phyloP scores from a whole-genome alignment of 148 eudicot species.

The Camellia japonica region DNA sequence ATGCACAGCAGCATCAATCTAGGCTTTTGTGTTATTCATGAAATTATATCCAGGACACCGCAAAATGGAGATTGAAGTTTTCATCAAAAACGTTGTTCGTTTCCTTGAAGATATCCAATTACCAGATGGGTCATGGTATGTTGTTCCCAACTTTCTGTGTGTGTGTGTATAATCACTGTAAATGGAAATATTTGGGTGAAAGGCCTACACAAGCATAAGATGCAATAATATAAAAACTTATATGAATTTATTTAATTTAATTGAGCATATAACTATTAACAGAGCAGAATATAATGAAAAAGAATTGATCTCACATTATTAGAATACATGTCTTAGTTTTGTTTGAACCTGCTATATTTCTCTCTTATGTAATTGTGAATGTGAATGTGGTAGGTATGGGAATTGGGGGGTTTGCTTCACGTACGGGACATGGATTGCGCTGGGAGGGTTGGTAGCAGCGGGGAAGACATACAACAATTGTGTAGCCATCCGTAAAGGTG shows the following conservation, averaged over 20 bases:
- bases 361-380: too few species aligned
- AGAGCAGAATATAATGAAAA: too few species aligned
- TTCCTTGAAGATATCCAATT: slow-evolving; percentile 38
- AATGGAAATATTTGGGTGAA: too few species aligned
- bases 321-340: too few species aligned
- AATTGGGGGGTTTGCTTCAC: slow-evolving; percentile 59
- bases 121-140: slow-evolving; percentile 63
- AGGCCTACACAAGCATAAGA: too few species aligned
- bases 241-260: too few species aligned
- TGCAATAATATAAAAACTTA: too few species aligned
- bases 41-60: slow-evolving; percentile 27
- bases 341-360: too few species aligned
- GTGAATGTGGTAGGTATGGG: slow-evolving; percentile 35
- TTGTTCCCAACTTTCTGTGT: neutral
- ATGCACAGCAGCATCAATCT: slow-evolving; percentile 42
- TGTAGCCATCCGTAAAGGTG: slow-evolving; percentile 31
- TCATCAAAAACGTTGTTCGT: slow-evolving; percentile 18
- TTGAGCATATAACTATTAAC: too few species aligned
- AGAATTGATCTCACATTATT: too few species aligned
- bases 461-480: slow-evolving; percentile 41
- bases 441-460: slow-evolving; percentile 39
- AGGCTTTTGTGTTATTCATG: slow-evolving; percentile 14
- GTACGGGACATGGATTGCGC: slow-evolving; percentile 50
- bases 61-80: slow-evolving; percentile 17
- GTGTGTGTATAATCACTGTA: too few species aligned